These are phyloP conservation scores for Neurospora sublineolata DNA, from an alignment of 495 filamentous ascomycete species.

Conservation along the genomic window DNA sequence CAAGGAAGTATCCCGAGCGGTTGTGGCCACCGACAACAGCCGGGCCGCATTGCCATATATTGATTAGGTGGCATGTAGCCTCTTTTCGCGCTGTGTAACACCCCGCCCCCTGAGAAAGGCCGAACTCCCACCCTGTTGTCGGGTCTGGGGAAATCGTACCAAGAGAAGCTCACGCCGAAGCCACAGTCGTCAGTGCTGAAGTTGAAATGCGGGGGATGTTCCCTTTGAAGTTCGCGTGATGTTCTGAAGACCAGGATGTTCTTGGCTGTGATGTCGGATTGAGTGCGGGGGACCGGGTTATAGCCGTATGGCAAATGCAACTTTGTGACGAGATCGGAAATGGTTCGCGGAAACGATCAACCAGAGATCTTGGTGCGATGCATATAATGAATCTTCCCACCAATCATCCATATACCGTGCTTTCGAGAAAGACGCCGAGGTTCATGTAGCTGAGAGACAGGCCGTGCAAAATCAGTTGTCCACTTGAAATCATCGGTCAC, in stretches of 20 bases:
- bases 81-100: neutral
- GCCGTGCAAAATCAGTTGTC: neutral
- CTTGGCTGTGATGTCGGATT: neutral
- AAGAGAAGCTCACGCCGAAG: neutral
- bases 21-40: constrained; percentile 3
- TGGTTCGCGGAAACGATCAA: neutral
- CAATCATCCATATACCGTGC: neutral
- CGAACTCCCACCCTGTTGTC: neutral
- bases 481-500: neutral
- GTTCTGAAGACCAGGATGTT: neutral
- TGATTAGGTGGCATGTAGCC: constrained; percentile 3
- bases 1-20: neutral
- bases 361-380: neutral
- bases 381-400: neutral
- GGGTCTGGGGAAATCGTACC: neutral
- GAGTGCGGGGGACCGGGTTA: neutral
- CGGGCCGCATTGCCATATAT: constrained; percentile 8
- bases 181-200: neutral
- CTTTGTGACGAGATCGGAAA: neutral
- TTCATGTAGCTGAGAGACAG: neutral
- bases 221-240: neutral
- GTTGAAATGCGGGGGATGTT: neutral
- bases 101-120: neutral
- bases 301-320: neutral
- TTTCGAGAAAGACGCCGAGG: neutral